These are phyloP conservation scores for Paramecium biaurelia DNA, from an alignment of 73 alveolate genomes.

Conservation along the genomic window DNA sequence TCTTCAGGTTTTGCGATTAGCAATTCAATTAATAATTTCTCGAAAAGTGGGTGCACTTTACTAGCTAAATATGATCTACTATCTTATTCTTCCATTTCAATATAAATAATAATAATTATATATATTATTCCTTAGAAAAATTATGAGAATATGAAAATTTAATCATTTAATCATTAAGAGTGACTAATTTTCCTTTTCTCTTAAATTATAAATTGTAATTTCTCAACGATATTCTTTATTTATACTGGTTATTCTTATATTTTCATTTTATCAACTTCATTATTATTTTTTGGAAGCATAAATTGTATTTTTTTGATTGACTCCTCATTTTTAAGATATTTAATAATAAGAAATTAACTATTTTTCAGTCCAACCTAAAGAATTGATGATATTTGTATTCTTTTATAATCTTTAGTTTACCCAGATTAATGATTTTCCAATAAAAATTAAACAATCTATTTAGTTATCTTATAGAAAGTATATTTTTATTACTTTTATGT, in stretches of 20 bases:
- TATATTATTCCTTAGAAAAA: background rate
- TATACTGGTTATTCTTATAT: background rate
- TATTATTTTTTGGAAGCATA: background rate
- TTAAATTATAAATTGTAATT: background rate
- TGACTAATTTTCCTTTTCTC: background rate
- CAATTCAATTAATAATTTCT: slow-evolving; percentile 9
- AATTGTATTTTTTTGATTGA: background rate
- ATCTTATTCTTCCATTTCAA: slow-evolving; percentile 22
- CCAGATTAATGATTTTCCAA: background rate
- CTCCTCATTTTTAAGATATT: background rate
- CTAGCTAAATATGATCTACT: background rate
- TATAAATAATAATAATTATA: background rate
- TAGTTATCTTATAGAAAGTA: background rate
- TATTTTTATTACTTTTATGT: background rate
- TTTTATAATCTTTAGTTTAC: background rate
- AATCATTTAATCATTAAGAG: background rate
- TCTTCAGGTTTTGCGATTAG: slow-evolving; percentile 6
- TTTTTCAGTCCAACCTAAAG: background rate
- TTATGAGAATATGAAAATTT: background rate
- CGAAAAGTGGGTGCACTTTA: slow-evolving; percentile 25
- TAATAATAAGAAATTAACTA: background rate
- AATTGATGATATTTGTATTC: background rate
- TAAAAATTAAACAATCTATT: background rate
- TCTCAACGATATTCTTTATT: background rate
- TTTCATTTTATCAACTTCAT: background rate